Evolutionary conservation across 805 yeast genomes (phyloP).

Genomic region (Kodamaea fukazawae): DNA sequence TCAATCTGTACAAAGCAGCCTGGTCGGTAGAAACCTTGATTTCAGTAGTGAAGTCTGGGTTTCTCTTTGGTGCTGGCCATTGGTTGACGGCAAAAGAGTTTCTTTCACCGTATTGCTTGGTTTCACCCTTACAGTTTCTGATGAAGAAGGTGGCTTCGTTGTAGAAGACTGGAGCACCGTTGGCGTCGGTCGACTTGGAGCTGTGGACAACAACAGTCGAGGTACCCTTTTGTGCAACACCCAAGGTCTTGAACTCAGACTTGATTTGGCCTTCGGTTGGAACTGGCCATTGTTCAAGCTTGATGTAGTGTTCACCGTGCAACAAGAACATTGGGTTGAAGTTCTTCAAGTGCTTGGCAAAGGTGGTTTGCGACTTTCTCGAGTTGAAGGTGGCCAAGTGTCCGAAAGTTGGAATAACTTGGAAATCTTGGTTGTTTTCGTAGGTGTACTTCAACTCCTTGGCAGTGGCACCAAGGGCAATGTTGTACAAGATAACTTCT

Average conservation of each 20-base stretch:
- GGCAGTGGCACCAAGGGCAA: constrained; percentile 84
- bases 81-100: constrained; percentile 59
- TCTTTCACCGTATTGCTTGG: constrained; percentile 47
- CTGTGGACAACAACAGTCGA: constrained; percentile 80
- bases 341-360: constrained; percentile 63
- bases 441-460: constrained; percentile 74
- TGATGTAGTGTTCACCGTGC: constrained; percentile 94
- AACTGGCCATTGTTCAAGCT: constrained; percentile 69
- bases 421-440: constrained; percentile 75
- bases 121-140: constrained; percentile 65
- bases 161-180: constrained; percentile 70
- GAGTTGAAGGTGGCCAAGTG: constrained; percentile 81
- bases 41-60: constrained; percentile 65
- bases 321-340: constrained; percentile 86
- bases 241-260: constrained; percentile 66
- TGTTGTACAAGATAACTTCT: constrained; percentile 78
- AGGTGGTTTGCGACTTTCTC: constrained; percentile 53
- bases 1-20: constrained; percentile 86
- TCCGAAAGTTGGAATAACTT: constrained; percentile 85
- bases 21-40: constrained; percentile 64
- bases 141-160: constrained; percentile 84
- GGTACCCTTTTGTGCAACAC: constrained; percentile 78
- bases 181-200: constrained; percentile 63
- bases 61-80: constrained; percentile 58
- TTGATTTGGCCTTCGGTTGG: constrained; percentile 66